Conservation (phyloP, 495 filamentous ascomycete genomes). For the Hyaloscypha variabilis region DNA sequence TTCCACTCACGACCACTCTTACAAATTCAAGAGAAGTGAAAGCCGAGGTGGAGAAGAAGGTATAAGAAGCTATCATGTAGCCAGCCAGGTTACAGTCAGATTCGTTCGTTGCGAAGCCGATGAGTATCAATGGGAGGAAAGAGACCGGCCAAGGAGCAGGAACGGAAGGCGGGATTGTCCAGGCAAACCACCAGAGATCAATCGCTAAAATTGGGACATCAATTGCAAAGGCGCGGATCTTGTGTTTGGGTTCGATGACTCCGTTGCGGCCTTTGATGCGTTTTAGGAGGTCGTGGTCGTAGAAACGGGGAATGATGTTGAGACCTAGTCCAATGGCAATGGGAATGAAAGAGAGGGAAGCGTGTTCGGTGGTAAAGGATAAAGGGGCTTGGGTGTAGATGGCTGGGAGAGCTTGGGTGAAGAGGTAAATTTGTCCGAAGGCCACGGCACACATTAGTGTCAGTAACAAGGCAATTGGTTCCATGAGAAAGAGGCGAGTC, state of each 20-base stretch:
- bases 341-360: neutral
- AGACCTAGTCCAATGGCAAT: neutral
- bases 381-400: neutral
- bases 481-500: neutral
- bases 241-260: neutral
- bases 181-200: constrained; percentile 1
- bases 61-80: neutral
- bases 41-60: neutral
- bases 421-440: neutral
- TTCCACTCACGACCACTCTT: neutral
- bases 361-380: neutral
- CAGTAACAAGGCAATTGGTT: neutral
- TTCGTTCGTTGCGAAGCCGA: neutral
- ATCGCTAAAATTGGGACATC: neutral
- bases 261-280: neutral
- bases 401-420: neutral
- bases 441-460: neutral
- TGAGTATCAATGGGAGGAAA: neutral
- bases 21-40: neutral
- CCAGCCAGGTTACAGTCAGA: neutral
- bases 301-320: neutral
- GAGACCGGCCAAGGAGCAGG: neutral
- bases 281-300: neutral
- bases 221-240: neutral
- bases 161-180: constrained; percentile 1